Evolutionary conservation across 257 asterid genomes (phyloP).

Genomic region (Solanum lignicaule): DNA sequence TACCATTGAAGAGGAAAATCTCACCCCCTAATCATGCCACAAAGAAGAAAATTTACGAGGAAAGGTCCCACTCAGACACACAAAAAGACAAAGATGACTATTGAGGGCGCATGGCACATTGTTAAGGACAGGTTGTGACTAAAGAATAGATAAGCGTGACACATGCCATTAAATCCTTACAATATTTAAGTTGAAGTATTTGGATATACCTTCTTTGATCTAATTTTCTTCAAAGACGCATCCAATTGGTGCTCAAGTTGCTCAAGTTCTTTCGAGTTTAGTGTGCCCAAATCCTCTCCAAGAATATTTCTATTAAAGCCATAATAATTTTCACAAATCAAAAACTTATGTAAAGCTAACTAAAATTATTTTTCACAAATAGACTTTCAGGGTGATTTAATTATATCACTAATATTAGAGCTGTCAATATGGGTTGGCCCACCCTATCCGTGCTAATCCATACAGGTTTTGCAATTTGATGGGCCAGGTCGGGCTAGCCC

Average conservation of each 20-base stretch:
- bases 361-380: too few species aligned
- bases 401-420: background rate
- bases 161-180: background rate
- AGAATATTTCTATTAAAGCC: constrained; percentile 11
- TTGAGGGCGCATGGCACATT: background rate
- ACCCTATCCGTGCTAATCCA: too few species aligned
- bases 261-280: constrained; percentile 17
- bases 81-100: background rate
- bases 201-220: constrained; percentile 17
- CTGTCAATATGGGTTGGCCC: too few species aligned
- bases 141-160: background rate
- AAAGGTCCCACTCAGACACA: background rate
- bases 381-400: background rate
- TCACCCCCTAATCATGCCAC: background rate
- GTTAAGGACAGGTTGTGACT: background rate
- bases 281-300: constrained; percentile 18
- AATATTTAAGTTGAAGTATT: background rate
- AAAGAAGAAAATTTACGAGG: too few species aligned
- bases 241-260: constrained; percentile 20
- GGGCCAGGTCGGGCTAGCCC: too few species aligned
- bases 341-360: background rate
- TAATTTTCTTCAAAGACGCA: constrained; percentile 13
- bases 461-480: too few species aligned
- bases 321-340: background rate
- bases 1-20: background rate